Evolutionary conservation across 73 alveolate species (phyloP), one percentile per base, ranked within the genome.

Genomic region (Diophrys appendiculata): DNA sequence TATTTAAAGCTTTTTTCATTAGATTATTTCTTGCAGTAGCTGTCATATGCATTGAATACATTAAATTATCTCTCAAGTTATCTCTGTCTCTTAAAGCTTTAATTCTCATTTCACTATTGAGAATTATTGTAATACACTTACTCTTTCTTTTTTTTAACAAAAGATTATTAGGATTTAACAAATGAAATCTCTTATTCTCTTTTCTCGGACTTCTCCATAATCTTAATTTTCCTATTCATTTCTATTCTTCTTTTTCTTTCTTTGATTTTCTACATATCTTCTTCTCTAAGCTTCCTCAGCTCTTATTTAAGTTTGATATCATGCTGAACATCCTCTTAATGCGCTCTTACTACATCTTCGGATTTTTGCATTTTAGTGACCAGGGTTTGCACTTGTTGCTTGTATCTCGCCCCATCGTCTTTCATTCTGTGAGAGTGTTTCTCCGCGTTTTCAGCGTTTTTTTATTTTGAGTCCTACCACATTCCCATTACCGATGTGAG

Each of bases 201-300:
- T 25, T 24, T 33, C 8, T 28, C 54, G 8, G 29, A 65, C 30
- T 72, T 72, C n/a, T 72, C 80, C 3, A 72, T 3, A 8, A 72
- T 72, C 69, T 72, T 33, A 43, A 72, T 33, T 72, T 72, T 72
- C 65, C 54, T 28, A 22, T 72, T 76, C 33, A 76, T n/a, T 27
- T 76, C 76, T 30, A 76, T 5, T 33, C 77, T 54, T 73, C 60
- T 76, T 55, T n/a, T 27, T 26, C 84, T 23, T 27, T 35, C 68
- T 26, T 28, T 26, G 24, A 56, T 29, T 67, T 76, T 76, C 24
- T 30, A 2, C 84, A 76, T 76, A 30, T 76, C 84, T 22, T 60
- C 77, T 25, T 76, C 84, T 24, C 52, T 54, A 8, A 76, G 77
- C 68, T 54, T 56, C 25, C 84, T n/a, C 32, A 23, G 68, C 53